Conservation (phyloP, 805 yeast genomes). For the Candida sonorensis region DNA sequence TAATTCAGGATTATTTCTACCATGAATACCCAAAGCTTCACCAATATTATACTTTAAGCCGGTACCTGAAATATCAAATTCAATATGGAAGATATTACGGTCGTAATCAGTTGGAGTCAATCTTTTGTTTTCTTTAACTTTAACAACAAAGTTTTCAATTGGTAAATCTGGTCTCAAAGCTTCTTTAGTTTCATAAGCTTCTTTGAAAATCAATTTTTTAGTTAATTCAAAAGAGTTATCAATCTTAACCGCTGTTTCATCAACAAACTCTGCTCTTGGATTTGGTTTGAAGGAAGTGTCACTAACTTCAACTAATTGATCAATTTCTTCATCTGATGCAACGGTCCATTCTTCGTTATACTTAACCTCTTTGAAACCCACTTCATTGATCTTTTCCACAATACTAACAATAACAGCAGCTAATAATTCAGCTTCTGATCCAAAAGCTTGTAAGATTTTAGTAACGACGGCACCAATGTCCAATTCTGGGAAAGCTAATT, state of each 20-base stretch:
- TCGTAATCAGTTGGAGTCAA: constrained; percentile 86
- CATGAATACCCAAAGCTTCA: constrained; percentile 94
- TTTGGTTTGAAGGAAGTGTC: constrained; percentile 64
- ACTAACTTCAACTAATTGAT: constrained; percentile 44
- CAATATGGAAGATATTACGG: constrained; percentile 94
- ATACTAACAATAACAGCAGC: constrained; percentile 64
- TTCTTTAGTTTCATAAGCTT: constrained; percentile 57
- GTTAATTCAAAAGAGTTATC: constrained; percentile 42
- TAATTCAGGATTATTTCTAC: constrained; percentile 61
- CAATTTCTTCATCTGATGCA: constrained; percentile 16
- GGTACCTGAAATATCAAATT: constrained; percentile 85
- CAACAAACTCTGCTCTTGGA: constrained; percentile 43
- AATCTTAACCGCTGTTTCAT: constrained; percentile 34
- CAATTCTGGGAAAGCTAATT: constrained; percentile 52
- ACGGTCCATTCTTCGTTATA: constrained; percentile 24
- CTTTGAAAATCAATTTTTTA: constrained; percentile 70
- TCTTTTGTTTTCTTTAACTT: constrained; percentile 86
- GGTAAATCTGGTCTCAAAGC: constrained; percentile 86
- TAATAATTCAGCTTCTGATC: constrained; percentile 73
- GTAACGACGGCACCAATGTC: constrained; percentile 60
- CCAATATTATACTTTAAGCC: constrained; percentile 90
- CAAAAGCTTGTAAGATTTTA: constrained; percentile 73
- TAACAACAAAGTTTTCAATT: constrained; percentile 74
- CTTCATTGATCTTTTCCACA: constrained; percentile 48
- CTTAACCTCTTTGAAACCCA: constrained; percentile 36